Evolutionary conservation across 345 rosid species (phyloP), one percentile per base, ranked within the genome.

Genomic region (Salix viminalis): DNA sequence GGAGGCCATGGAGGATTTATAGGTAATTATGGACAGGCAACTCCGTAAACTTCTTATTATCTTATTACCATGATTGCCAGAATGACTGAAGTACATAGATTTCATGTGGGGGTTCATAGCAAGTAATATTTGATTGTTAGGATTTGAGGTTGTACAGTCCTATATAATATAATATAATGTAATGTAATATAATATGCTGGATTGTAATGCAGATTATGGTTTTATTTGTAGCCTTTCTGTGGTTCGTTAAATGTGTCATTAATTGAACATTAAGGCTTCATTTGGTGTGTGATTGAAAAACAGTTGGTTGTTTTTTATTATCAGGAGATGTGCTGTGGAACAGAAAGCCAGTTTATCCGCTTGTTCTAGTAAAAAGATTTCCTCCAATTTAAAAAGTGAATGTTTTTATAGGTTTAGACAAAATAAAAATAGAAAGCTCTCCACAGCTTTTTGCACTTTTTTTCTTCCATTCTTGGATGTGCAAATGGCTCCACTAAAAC

Each of bases 1-100:
- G 99, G 99, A 89, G 99, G 77, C 98, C 99, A 8, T 96, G 98
- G 99, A 85, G 97, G 86, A 91, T 96, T 77, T 96, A 93, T 76
- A 93, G 99, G 99, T 95, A 84, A 65, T 28, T 67, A 42, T 70
- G 26, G 56, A 28, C 8, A 1, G 21, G 6, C 61, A n/a, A 6
- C 42, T 65, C 73, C 50, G 8, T 18, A 48, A 64, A 56, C 60
- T 44, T 69, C 26, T 70, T 10, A 26, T 32, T 54, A 67, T 16
- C 37, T 60, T 37, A 23, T 61, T 70, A 4, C 24, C 23, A 67
- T 6, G 14, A 21, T 46, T 73, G 56, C 56, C 32, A 15, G 70
- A 8, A 44, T 68, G 39, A 56, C 67, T 56, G 21, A 34, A 50
- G 46, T 52, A 46, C n/a, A 65, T 65, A 50, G 52, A 14, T 61